phyloP scores from a whole-genome alignment of 2,329 filamentous ascomycete genomes.

The Didymella keratinophila region DNA sequence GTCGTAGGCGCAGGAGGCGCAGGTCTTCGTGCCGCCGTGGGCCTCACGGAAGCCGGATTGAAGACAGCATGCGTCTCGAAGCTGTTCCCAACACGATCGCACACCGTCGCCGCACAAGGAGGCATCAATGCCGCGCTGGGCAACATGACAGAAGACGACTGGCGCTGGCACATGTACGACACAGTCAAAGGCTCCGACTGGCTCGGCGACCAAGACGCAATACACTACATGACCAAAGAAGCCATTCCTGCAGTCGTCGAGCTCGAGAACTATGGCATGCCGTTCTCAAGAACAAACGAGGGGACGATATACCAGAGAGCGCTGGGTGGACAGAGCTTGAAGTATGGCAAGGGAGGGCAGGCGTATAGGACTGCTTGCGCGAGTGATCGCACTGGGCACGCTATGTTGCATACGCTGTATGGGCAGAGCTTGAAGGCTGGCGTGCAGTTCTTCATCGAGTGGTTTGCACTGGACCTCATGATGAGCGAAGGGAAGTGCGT shows the following conservation, averaged over 20 bases:
- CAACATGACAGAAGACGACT: slow-evolving; percentile 65
- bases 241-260: slow-evolving; percentile 63
- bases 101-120: slow-evolving; percentile 72
- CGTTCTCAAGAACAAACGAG: slow-evolving; percentile 59
- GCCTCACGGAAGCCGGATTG: slow-evolving; percentile 69
- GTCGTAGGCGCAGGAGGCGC: slow-evolving; percentile 66
- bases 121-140: slow-evolving; percentile 68
- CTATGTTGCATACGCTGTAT: slow-evolving; percentile 60
- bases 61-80: slow-evolving; percentile 72
- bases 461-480: slow-evolving; percentile 59
- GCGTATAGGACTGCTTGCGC: slow-evolving; percentile 58
- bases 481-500: slow-evolving; percentile 59
- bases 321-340: slow-evolving; percentile 57
- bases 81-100: slow-evolving; percentile 69
- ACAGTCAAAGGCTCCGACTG: slow-evolving; percentile 67
- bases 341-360: slow-evolving; percentile 59
- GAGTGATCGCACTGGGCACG: slow-evolving; percentile 59
- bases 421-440: slow-evolving; percentile 59
- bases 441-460: slow-evolving; percentile 61
- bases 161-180: slow-evolving; percentile 68
- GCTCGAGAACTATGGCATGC: slow-evolving; percentile 64
- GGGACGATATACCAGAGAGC: slow-evolving; percentile 60
- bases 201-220: slow-evolving; percentile 67
- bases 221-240: slow-evolving; percentile 67
- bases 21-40: slow-evolving; percentile 69